These are phyloP conservation scores for Paracoccidioides brasiliensis DNA, from an alignment of 2,329 filamentous ascomycete genomes.

Conservation along the genomic window DNA sequence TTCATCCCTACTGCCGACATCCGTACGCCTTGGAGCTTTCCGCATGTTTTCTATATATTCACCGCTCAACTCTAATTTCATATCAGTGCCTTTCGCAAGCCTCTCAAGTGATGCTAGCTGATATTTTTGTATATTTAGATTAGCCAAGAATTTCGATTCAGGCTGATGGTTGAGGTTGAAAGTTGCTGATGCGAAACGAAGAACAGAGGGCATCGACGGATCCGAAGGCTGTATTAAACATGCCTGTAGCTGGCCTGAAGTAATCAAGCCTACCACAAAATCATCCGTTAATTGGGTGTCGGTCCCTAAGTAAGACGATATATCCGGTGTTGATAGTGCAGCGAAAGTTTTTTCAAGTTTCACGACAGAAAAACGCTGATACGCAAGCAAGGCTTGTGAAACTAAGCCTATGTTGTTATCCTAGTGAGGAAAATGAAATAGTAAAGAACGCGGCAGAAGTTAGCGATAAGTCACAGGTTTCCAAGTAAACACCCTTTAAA, in stretches of 20 bases:
- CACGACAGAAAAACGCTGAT: conserved; percentile 62
- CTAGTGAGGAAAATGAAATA: conserved; percentile 15
- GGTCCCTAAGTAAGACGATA: conserved; percentile 24
- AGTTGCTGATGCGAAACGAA: conserved; percentile 38
- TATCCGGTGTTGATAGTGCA: conserved; percentile 43
- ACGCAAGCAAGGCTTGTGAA: conserved; percentile 53
- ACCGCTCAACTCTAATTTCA: conserved; percentile 43
- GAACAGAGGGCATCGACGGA: conserved; percentile 30
- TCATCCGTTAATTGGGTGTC: conserved; percentile 20
- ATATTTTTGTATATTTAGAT: conserved; percentile 37
- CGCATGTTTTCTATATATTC: conserved; percentile 45
- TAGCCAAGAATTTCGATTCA: conserved; percentile 26
- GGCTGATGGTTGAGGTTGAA: conserved; percentile 22
- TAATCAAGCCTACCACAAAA: conserved; percentile 35
- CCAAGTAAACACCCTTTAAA: neutral
- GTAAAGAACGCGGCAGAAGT: neutral
- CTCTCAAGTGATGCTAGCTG: conserved; percentile 39
- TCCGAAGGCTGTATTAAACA: conserved; percentile 33
- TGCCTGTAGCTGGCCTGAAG: conserved; percentile 38
- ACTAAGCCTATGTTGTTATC: conserved; percentile 66
- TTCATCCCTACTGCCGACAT: conserved; percentile 13
- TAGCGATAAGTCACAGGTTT: neutral
- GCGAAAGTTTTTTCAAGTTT: conserved; percentile 61
- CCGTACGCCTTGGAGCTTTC: conserved; percentile 31
- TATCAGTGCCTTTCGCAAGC: conserved; percentile 42